Conservation (phyloP, 148 eudicot species). For the Linanthus parryae region DNA sequence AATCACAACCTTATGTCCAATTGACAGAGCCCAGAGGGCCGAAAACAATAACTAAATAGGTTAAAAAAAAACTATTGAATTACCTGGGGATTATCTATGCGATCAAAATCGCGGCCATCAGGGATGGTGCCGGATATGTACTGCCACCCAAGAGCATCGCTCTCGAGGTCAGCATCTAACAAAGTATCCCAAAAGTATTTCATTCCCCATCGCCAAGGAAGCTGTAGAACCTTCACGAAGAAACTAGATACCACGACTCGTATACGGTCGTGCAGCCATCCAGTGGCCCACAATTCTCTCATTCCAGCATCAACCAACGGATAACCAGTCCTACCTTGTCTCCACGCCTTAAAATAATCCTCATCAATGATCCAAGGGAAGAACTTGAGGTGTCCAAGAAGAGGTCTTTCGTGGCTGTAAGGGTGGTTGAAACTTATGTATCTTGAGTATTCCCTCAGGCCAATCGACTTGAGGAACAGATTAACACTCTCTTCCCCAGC, state of each 20-base stretch:
- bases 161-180: conserved; percentile 96
- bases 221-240: conserved; percentile 95
- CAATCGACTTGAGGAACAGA: conserved; percentile 89
- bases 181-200: conserved; percentile 98
- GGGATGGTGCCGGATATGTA: conserved; percentile 91
- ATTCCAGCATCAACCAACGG: conserved; percentile 99
- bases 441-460: conserved; percentile 91
- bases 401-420: conserved; percentile 85
- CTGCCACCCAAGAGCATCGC: conserved; percentile 99
- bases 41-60: not conserved
- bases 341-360: conserved; percentile 84
- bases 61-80: not conserved
- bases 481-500: conserved; percentile 93
- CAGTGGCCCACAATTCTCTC: conserved; percentile 99
- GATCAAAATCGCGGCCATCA: conserved; percentile 85
- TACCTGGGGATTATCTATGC: conserved; percentile 99
- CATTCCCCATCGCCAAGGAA: conserved; percentile 99
- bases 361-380: conserved; percentile 96
- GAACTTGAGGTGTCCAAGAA: conserved; percentile 81
- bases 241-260: conserved; percentile 94
- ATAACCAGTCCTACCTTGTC: conserved; percentile 99
- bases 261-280: conserved; percentile 95
- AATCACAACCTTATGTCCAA: conserved; percentile 3
- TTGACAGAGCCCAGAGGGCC: not conserved
- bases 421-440: conserved; percentile 97